Conservation (phyloP, 192 early-diverging fungal species). For the Nowakowskiella sp. region DNA sequence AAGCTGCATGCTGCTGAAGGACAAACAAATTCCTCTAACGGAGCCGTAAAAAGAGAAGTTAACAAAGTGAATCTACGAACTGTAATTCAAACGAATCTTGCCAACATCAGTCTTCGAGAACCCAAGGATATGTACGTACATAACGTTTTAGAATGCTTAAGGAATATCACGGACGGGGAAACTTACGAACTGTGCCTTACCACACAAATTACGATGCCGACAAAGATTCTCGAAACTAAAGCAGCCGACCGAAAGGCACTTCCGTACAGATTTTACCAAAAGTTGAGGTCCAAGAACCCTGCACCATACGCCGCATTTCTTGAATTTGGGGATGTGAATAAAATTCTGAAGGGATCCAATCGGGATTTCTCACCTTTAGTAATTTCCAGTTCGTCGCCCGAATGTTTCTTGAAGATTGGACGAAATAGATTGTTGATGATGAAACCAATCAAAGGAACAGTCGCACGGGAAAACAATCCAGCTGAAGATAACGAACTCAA, state of each 20-base stretch:
- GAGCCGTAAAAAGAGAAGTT: too few species aligned
- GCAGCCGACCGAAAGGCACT: background rate
- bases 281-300: conserved; percentile 65
- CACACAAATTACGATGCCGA: conserved; percentile 48
- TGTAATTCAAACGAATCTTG: too few species aligned
- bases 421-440: conserved; percentile 58
- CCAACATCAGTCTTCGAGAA: too few species aligned
- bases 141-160: conserved; percentile 46
- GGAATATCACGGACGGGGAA: conserved; percentile 72
- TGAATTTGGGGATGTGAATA: conserved; percentile 29
- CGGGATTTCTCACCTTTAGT: too few species aligned
- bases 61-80: too few species aligned
- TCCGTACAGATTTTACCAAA: conserved; percentile 49
- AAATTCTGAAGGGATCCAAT: conserved; percentile 24
- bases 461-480: conserved; percentile 11
- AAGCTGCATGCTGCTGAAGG: background rate
- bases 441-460: conserved; percentile 95
- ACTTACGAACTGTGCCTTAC: conserved; percentile 95
- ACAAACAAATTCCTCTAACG: too few species aligned
- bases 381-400: conserved; percentile 62
- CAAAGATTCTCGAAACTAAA: background rate
- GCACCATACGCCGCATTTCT: conserved; percentile 81
- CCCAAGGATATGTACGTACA: conserved; percentile 42
- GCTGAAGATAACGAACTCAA: conserved; percentile 38
- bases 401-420: conserved; percentile 62